These are phyloP conservation scores for Pyronema omphalodes DNA, from an alignment of 495 filamentous ascomycete genomes.

Conservation along the genomic window DNA sequence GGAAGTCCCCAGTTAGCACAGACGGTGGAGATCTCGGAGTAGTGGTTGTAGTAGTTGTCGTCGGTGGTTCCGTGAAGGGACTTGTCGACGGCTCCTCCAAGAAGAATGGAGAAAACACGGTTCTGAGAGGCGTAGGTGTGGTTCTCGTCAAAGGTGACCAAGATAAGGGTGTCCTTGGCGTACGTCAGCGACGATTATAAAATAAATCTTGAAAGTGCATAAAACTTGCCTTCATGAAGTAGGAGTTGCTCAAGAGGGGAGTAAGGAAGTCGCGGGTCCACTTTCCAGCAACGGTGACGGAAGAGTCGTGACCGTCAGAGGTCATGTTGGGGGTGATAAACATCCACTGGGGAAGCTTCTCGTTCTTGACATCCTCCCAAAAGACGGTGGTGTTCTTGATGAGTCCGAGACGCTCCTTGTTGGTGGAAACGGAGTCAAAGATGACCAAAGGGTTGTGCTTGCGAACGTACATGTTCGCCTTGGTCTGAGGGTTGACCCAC, in stretches of 20 bases:
- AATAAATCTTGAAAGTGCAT: not conserved
- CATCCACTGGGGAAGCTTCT: conserved; percentile 49
- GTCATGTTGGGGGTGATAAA: conserved; percentile 67
- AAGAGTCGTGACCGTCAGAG: conserved; percentile 47
- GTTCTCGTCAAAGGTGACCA: conserved; percentile 53
- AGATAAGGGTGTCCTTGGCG: conserved; percentile 38
- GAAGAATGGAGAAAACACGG: conserved; percentile 39
- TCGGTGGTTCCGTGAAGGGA: conserved; percentile 42
- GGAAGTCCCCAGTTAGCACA: conserved; percentile 43
- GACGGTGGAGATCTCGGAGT: conserved; percentile 45
- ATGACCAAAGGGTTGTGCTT: conserved; percentile 55
- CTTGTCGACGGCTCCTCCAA: conserved; percentile 46
- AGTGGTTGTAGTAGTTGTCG: conserved; percentile 41
- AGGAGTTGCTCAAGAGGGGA: conserved; percentile 41
- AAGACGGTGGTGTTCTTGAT: conserved; percentile 54
- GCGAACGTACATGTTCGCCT: conserved; percentile 49
- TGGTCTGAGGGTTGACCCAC: conserved; percentile 35
- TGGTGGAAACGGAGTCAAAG: conserved; percentile 39
- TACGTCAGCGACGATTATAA: no score
- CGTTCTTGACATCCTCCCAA: conserved; percentile 36
- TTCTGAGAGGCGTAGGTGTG: conserved; percentile 38
- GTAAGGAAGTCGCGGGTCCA: conserved; percentile 43
- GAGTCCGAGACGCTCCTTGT: conserved; percentile 35
- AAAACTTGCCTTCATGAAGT: conserved; percentile 38
- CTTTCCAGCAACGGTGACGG: conserved; percentile 38